A percentile compares a stretch with the other conserved stretches of the same genome.
These are phyloP conservation scores for Halophytophthora polymorphica DNA, from an alignment of 352 stramenopile genomes.

Conservation along the genomic window DNA sequence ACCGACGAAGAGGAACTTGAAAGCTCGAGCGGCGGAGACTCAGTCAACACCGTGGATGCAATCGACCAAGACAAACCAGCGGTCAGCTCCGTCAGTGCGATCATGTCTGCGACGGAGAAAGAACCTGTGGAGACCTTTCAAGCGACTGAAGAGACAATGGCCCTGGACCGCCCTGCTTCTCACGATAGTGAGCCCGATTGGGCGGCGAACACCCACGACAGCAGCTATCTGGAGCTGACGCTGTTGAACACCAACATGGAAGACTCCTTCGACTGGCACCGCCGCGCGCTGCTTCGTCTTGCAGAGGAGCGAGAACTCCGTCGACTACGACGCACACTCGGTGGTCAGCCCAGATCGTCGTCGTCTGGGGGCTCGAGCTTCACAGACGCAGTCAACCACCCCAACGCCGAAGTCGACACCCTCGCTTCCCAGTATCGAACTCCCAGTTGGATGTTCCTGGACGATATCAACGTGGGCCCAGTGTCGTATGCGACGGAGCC, in stretches of 20 bases:
- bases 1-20: too few relatives aligned
- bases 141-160: not conserved
- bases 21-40: too few relatives aligned
- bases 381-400: constrained; percentile 2
- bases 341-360: not conserved
- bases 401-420: not conserved
- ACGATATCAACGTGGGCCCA: constrained; percentile 17
- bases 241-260: constrained; percentile 20
- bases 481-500: constrained; percentile 29
- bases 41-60: too few relatives aligned
- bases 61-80: too few relatives aligned
- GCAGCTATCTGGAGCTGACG: constrained; percentile 38
- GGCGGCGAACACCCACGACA: constrained; percentile 4
- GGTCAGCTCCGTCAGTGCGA: too few relatives aligned
- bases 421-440: not conserved
- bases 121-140: too few relatives aligned
- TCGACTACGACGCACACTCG: constrained; percentile 2
- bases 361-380: not conserved
- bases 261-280: constrained; percentile 27
- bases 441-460: constrained; percentile 2
- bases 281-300: constrained; percentile 33
- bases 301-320: constrained; percentile 34
- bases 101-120: too few relatives aligned
- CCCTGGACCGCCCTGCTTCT: not conserved
- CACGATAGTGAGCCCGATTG: not conserved